Base-by-base conservation (phyloP, 495 filamentous ascomycete species). In the Penicillium pulvis region DNA sequence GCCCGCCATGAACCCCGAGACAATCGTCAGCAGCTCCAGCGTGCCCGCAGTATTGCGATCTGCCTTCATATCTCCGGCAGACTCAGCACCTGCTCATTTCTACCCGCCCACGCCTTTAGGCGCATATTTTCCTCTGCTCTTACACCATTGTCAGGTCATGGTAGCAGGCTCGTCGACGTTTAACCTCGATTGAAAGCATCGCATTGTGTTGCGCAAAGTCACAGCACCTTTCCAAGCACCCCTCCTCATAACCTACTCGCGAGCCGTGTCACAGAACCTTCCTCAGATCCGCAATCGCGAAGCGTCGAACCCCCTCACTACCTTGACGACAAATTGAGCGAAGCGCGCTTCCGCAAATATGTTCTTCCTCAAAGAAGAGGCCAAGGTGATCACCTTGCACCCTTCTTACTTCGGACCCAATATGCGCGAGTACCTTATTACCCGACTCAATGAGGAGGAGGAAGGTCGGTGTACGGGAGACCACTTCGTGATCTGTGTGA, bases 311-410 rank as follows among this genome's bases (percentile, higher is more conserved):
- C 10, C 14, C 28, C 16, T 11, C 28, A 41, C 42, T 19, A 33
- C 44, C 51, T n/a, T 16, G 5, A 31, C 54, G 16, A 43, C 42
- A 42, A 39, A 42, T 48, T 56, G 48, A 41, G 17, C 17, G 30
- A 35, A 48, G n/a, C 24, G 39, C 35, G 53, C 30, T 28, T 51
- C 53, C 64, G 56, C 52, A 49, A 64, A 44, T 2, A 98, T 98
- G 94, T 98, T 97, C 73, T 98, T 98, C 80, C 89, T 98, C 66
- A 89, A 96, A 75, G 90, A 95, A 61, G 87, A 98, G 70, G 91
- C 96, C 76, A 91, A 92, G 66, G 83, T 87, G 62, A 93, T 98
- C 61, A 90, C 90, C 51, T 83, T 98, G 64, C 95, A 98, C 71
- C 94, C 94, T 33, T 97, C 94, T 26, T 98, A 92, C 76, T 98